Evolutionary conservation across 768 basidiomycete species (phyloP), one percentile per base, ranked within the genome.

Genomic region (Megacollybia marginata): DNA sequence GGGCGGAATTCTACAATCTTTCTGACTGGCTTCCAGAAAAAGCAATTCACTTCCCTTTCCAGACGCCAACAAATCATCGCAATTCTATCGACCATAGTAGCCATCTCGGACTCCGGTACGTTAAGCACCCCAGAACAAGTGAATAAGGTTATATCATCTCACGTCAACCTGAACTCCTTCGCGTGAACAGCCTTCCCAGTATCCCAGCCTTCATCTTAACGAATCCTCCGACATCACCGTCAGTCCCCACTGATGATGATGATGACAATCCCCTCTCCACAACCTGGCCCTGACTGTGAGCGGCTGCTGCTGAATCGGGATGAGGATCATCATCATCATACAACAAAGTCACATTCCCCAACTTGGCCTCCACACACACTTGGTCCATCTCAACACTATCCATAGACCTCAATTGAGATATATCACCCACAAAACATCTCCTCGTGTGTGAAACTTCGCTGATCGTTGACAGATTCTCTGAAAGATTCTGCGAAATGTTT

Each of bases 341-440:
- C 42, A 60, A 59, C 32, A 74, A 57, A 44, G 57, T 66, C 34
- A 74, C 62, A 18, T 56, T 60, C 36, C 72, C 72, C 52, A 71
- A 65, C 33, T 58, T 55, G 35, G 69, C 56, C 52, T 68, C 65
- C 36, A 69, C 56, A 9, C 58, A 50, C 18, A 74, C 44, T 54
- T 73, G 69, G 47, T 75, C 73, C 31, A 62, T 59, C 23, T 62
- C 57, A 2, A 55, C 53, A 4, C 55, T 48, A 34, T 59, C 59
- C 18, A 60, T 48, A 55, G 54, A 64, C 23, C n/a, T n/a, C n/a
- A n/a, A n/a, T n/a, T 56, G 57, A 5, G 66, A 56, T 34, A 70
- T 65, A 36, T 72, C 70, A 11, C 74, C 74, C n/a, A 74, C 56
- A 54, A 74, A 73, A 51, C 67, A 69, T n/a, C 63, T 63, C 20